Evolutionary conservation across 2,329 filamentous ascomycete genomes (phyloP), one percentile per base, ranked within the genome.

Genomic region (Dothistroma septosporum): DNA sequence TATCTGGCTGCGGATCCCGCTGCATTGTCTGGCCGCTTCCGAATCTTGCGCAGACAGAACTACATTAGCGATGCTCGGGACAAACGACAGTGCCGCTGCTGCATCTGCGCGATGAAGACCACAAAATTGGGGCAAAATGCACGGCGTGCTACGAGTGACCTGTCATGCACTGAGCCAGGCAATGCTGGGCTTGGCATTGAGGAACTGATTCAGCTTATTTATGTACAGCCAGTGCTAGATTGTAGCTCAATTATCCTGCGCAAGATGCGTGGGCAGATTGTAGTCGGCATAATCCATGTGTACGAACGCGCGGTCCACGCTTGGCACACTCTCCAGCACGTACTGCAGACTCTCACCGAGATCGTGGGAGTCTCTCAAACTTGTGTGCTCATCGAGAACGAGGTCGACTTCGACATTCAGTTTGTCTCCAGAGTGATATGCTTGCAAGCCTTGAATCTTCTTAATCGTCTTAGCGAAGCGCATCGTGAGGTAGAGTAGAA

Each of bases 401-500:
- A 94, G 89, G 73, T 95, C 91, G 11, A 93, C 90, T 69, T 88
- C 85, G 28, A 93, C 89, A 65, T 91, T 92, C 60, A 94, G 81
- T 78, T 92, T 92, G 74, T 94, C 91, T 28, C 91, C 91, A 0
- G 87, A 87, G 70, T 95, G 91, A 73, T 94, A 95, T 1, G 91
- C 91, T 67, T 92, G 87, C 59, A 94, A 78, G 33, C 91, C 91
- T 73, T 94, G 91, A 62, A 95, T 94, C 72, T 91, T 87, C 70
- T 85, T 86, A 71, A 97, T 95, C 12, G 89, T 89, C 67, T 89
- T 91, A 50, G 92, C 92, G 72, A 96, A 96, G 21, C 92, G 88
- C 89, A 96, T 96, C 1, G 92, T 94, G 67, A 96, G 83, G 76
- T 97, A 97, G 0, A 96, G 81, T 22, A 96, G 76, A 52, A 96